Evolutionary conservation across 148 eudicot species (phyloP).

Genomic region (Vaccinium myrtillus): DNA sequence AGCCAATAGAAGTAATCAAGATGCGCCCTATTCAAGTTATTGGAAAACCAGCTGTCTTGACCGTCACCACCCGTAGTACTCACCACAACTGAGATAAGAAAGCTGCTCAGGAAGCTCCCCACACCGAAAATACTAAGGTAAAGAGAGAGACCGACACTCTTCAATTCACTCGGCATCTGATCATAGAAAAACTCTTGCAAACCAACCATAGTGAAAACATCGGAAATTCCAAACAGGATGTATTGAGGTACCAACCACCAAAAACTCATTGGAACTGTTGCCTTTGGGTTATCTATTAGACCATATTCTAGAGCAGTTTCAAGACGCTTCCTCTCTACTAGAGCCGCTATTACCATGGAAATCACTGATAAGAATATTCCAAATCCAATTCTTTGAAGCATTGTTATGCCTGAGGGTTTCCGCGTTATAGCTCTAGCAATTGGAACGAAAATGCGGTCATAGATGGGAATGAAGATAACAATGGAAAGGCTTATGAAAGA

Average conservation of each 20-base stretch:
- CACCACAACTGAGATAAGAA: constrained; percentile 32
- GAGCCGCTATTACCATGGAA: constrained; percentile 30
- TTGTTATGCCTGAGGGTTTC: constrained; percentile 43
- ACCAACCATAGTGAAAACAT: constrained; percentile 48
- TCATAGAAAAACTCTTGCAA: constrained; percentile 50
- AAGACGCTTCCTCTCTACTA: constrained; percentile 25
- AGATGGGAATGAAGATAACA: constrained; percentile 33
- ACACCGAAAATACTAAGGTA: constrained; percentile 40
- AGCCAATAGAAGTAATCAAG: constrained; percentile 72
- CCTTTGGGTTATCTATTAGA: constrained; percentile 26
- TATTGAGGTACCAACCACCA: constrained; percentile 53
- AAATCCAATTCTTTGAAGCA: constrained; percentile 40
- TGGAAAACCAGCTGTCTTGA: constrained; percentile 52
- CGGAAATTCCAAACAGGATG: constrained; percentile 31
- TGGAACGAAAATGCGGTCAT: constrained; percentile 41
- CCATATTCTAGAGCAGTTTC: constrained; percentile 24
- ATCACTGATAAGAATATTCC: constrained; percentile 24
- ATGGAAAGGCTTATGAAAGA: constrained; percentile 27
- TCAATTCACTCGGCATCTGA: constrained; percentile 37
- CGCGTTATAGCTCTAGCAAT: constrained; percentile 27
- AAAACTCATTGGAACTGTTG: constrained; percentile 35
- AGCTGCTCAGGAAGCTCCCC: constrained; percentile 42
- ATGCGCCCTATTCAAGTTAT: constrained; percentile 54
- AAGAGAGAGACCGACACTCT: constrained; percentile 36
- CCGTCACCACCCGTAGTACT: constrained; percentile 25